phyloP scores from a whole-genome alignment of 129 eudicot genomes.

The Chrysanthemum makinoi region DNA sequence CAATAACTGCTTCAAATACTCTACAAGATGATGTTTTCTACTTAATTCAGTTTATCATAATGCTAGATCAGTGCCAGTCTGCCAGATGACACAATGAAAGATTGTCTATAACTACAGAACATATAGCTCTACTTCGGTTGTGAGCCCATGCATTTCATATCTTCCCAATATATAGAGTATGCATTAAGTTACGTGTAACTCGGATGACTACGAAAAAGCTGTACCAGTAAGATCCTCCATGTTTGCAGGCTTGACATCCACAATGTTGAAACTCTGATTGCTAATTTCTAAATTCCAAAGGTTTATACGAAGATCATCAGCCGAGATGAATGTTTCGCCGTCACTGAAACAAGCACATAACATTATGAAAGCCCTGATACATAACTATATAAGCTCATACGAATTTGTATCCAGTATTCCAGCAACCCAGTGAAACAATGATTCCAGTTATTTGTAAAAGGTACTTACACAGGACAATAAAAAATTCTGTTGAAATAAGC shows the following conservation, averaged over 20 bases:
- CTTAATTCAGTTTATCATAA: too few species aligned
- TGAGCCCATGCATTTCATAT: conserved; percentile 10
- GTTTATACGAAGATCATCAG: conserved; percentile 95
- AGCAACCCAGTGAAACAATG: background rate
- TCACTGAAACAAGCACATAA: conserved; percentile 51
- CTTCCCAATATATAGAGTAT: background rate
- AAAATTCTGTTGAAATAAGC: background rate
- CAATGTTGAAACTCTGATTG: conserved; percentile 93
- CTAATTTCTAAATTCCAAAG: conserved; percentile 98
- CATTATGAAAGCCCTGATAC: background rate
- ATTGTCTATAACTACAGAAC: background rate
- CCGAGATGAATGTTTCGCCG: conserved; percentile 96
- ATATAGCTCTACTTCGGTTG: conserved; percentile 1
- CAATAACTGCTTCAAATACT: too few species aligned
- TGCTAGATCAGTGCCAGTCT: too few species aligned
- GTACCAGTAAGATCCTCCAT: conserved; percentile 96
- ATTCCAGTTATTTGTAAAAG: conserved; percentile 1
- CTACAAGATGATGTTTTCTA: too few species aligned
- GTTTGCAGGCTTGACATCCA: conserved; percentile 91
- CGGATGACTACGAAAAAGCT: conserved; percentile 11
- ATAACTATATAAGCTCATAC: background rate
- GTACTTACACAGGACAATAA: background rate
- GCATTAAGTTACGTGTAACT: background rate
- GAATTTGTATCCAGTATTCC: background rate
- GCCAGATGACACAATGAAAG: background rate